Evolutionary conservation across 2,329 filamentous ascomycete species (phyloP).

Genomic region (Dothidotthia symphoricarpi): DNA sequence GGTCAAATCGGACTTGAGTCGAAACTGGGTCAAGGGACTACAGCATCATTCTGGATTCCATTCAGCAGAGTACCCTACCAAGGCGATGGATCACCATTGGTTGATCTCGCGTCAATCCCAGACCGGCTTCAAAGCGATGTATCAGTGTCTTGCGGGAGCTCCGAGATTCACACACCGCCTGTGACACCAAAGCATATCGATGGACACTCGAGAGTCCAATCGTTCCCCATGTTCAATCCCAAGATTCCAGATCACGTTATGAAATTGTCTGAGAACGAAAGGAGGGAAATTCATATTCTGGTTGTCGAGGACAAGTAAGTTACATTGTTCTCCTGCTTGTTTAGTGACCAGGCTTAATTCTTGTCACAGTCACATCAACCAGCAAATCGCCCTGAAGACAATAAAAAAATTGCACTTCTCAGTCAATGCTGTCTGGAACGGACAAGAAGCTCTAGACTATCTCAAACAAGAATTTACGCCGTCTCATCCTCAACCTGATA

Average conservation of each 20-base stretch:
- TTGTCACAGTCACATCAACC: slow-evolving; percentile 57
- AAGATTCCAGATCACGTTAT: slow-evolving; percentile 35
- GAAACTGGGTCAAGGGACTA: slow-evolving; percentile 65
- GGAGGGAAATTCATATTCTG: slow-evolving; percentile 65
- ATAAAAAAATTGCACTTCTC: slow-evolving; percentile 72
- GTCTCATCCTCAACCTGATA: slow-evolving; percentile 60
- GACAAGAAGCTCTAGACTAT: slow-evolving; percentile 75
- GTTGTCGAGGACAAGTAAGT: slow-evolving; percentile 79
- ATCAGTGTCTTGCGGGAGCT: slow-evolving; percentile 64
- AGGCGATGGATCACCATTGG: slow-evolving; percentile 51
- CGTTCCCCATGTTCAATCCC: slow-evolving; percentile 28
- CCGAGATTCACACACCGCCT: slow-evolving; percentile 57
- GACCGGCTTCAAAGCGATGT: slow-evolving; percentile 61
- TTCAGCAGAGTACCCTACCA: slow-evolving; percentile 68
- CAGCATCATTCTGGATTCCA: slow-evolving; percentile 72
- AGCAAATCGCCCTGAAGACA: slow-evolving; percentile 73
- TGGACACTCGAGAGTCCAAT: slow-evolving; percentile 13
- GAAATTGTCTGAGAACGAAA: slow-evolving; percentile 56
- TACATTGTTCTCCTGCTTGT: neutral
- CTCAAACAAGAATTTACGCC: slow-evolving; percentile 54
- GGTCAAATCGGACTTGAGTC: slow-evolving; percentile 72
- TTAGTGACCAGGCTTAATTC: neutral
- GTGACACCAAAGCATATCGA: slow-evolving; percentile 30
- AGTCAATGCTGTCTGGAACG: slow-evolving; percentile 72
- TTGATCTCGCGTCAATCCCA: slow-evolving; percentile 64